These are phyloP conservation scores for Aspergillus ochraceus DNA, from an alignment of 2,329 filamentous ascomycete genomes.

Conservation along the genomic window DNA sequence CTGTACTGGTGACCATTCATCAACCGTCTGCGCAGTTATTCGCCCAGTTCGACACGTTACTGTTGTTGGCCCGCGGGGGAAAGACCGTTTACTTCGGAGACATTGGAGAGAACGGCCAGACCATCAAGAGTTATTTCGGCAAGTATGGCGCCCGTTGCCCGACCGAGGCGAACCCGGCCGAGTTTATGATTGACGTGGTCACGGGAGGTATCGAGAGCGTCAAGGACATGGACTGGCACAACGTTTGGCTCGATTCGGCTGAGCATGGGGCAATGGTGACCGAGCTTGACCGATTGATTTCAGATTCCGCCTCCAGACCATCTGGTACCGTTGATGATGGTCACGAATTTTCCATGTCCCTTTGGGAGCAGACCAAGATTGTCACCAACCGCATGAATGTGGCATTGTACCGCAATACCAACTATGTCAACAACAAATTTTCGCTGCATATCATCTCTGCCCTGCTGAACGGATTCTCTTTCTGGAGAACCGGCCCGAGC, in stretches of 20 bases:
- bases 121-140: slow-evolving; percentile 65
- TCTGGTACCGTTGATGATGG: slow-evolving; percentile 40
- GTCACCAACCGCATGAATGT: slow-evolving; percentile 67
- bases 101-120: slow-evolving; percentile 62
- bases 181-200: slow-evolving; percentile 52
- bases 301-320: slow-evolving; percentile 39
- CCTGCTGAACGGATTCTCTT: slow-evolving; percentile 53
- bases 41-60: slow-evolving; percentile 67
- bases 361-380: slow-evolving; percentile 60
- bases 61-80: slow-evolving; percentile 63
- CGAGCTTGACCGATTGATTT: slow-evolving; percentile 64
- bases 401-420: slow-evolving; percentile 63
- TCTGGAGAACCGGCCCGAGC: slow-evolving; percentile 64
- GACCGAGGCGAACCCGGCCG: slow-evolving; percentile 58
- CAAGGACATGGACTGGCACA: slow-evolving; percentile 62
- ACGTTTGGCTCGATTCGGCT: slow-evolving; percentile 66
- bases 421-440: slow-evolving; percentile 65
- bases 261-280: slow-evolving; percentile 57
- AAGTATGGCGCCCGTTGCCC: slow-evolving; percentile 64
- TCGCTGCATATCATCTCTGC: slow-evolving; percentile 51
- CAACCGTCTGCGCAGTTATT: slow-evolving; percentile 66
- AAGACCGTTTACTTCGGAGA: slow-evolving; percentile 68
- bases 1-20: slow-evolving; percentile 68
- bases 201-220: slow-evolving; percentile 38
- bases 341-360: slow-evolving; percentile 62